phyloP scores from a whole-genome alignment of 2,329 filamentous ascomycete genomes.

The Colletotrichum simmondsii region DNA sequence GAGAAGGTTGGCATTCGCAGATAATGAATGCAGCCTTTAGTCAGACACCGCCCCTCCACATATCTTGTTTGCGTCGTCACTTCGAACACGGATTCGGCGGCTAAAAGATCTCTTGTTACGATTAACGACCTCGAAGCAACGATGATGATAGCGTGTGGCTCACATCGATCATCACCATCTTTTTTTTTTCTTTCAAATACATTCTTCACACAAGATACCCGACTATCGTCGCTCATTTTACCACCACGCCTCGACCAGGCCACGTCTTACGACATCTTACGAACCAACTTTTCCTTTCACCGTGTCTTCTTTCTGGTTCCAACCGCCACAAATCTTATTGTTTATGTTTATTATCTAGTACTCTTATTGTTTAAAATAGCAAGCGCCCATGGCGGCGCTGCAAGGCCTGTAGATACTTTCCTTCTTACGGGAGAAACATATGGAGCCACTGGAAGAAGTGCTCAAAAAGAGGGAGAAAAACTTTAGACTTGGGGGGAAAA shows the following conservation, averaged over 20 bases:
- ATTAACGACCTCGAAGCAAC: conserved; percentile 31
- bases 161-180: conserved; percentile 25
- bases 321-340: conserved; percentile 13
- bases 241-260: conserved; percentile 22
- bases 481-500: conserved; percentile 30
- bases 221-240: conserved; percentile 35
- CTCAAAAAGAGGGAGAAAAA: conserved; percentile 21
- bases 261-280: conserved; percentile 30
- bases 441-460: conserved; percentile 19
- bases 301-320: conserved; percentile 6
- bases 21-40: conserved; percentile 20
- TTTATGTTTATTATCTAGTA: conserved; percentile 31
- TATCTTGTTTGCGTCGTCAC: not conserved
- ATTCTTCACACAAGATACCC: conserved; percentile 40
- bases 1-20: conserved; percentile 53
- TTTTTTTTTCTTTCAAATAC: conserved; percentile 21
- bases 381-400: conserved; percentile 2
- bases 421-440: conserved; percentile 13
- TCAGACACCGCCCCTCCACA: not conserved
- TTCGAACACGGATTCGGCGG: not conserved
- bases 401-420: conserved; percentile 28
- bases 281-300: not conserved
- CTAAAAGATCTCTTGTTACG: conserved; percentile 13
- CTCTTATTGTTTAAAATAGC: conserved; percentile 16
- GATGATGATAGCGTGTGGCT: conserved; percentile 8